Evolutionary conservation across 2,329 filamentous ascomycete species (phyloP).

Genomic region (Aspergillus pseudoglaucus): DNA sequence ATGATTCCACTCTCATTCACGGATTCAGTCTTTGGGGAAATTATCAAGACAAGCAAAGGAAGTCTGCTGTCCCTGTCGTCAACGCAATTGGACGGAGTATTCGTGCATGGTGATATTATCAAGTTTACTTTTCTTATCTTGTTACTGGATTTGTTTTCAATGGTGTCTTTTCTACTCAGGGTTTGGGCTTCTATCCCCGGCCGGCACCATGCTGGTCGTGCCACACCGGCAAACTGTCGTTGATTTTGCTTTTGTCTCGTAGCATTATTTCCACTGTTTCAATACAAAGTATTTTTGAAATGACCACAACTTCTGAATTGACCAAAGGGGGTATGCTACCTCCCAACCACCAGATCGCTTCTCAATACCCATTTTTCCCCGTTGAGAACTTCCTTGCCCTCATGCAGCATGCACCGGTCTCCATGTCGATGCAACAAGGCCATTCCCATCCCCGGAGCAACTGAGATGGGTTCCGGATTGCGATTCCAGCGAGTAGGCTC

Average conservation of each 20-base stretch:
- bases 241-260: not conserved
- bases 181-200: slow-evolving; percentile 1
- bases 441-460: slow-evolving; percentile 75
- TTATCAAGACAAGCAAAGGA: not conserved
- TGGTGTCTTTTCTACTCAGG: not conserved
- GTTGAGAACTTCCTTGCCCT: slow-evolving; percentile 68
- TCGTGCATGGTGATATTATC: not conserved
- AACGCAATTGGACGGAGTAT: not conserved
- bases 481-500: slow-evolving; percentile 45
- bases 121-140: not conserved
- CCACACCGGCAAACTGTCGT: not conserved
- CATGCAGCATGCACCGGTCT: slow-evolving; percentile 80
- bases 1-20: not conserved
- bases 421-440: slow-evolving; percentile 83
- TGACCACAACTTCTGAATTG: too few species aligned
- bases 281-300: too few species aligned
- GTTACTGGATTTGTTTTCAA: not conserved
- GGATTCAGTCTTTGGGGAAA: not conserved
- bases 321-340: slow-evolving; percentile 14
- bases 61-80: not conserved
- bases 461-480: slow-evolving; percentile 58
- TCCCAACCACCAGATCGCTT: slow-evolving; percentile 59
- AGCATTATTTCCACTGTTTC: not conserved
- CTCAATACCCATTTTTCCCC: slow-evolving; percentile 90
- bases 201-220: not conserved